These are phyloP conservation scores for Dichotomocladium elegans DNA, from an alignment of 371 early-diverging fungal genomes.

Conservation along the genomic window DNA sequence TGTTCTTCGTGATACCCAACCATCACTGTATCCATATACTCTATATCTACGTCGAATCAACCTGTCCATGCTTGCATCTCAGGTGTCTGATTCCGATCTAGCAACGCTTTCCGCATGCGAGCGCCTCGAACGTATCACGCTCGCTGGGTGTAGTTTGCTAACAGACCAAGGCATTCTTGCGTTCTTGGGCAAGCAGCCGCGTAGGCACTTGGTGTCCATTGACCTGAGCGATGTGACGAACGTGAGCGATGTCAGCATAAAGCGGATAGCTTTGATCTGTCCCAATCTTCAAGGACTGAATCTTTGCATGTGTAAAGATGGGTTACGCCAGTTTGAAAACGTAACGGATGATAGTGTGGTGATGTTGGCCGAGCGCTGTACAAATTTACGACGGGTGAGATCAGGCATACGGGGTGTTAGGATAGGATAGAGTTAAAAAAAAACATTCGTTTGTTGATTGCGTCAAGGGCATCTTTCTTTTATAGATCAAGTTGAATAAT, in stretches of 20 bases:
- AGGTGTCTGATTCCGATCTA: constrained; percentile 40
- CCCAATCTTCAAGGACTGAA: constrained; percentile 42
- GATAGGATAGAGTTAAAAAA: neutral
- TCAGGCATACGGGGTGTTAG: neutral
- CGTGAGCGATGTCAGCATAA: constrained; percentile 30
- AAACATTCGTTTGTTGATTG: neutral
- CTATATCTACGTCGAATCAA: constrained; percentile 59
- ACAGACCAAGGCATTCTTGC: constrained; percentile 42
- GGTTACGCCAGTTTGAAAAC: constrained; percentile 17
- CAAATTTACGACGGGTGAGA: constrained; percentile 38
- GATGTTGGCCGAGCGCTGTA: constrained; percentile 31
- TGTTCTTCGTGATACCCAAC: constrained; percentile 11
- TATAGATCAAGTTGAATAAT: constrained; percentile 59
- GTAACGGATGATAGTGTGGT: constrained; percentile 39
- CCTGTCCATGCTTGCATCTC: constrained; percentile 43
- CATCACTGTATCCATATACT: constrained; percentile 42
- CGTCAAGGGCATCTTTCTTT: neutral
- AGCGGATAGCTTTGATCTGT: constrained; percentile 35
- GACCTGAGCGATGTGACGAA: constrained; percentile 41
- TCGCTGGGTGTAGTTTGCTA: constrained; percentile 47
- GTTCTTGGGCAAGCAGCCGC: constrained; percentile 27
- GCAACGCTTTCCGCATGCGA: constrained; percentile 39
- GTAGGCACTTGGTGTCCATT: constrained; percentile 30
- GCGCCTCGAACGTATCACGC: constrained; percentile 56
- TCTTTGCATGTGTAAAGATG: constrained; percentile 32